These are phyloP conservation scores for Rhizopogon vinicolor DNA, from an alignment of 768 basidiomycete species.

Conservation along the genomic window DNA sequence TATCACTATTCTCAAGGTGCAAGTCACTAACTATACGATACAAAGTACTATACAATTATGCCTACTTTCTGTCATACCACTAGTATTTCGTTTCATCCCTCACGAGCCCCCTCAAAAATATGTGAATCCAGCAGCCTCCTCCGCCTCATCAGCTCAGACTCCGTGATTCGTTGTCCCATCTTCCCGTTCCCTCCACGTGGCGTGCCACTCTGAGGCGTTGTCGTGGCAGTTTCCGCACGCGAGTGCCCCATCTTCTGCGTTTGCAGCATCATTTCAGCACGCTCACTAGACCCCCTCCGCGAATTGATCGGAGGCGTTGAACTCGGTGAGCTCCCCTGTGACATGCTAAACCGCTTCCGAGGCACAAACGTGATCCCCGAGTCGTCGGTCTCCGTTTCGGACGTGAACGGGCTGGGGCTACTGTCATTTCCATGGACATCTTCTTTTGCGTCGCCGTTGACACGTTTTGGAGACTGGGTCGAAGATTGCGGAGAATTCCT, in stretches of 20 bases:
- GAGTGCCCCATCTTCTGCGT: background rate
- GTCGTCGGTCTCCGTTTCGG: slow-evolving; percentile 68
- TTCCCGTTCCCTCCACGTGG: slow-evolving; percentile 30
- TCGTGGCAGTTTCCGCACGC: background rate
- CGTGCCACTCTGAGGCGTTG: slow-evolving; percentile 20
- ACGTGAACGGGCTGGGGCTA: slow-evolving; percentile 29
- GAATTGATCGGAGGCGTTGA: slow-evolving; percentile 21
- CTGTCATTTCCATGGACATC: slow-evolving; percentile 8
- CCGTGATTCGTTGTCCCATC: slow-evolving; percentile 68
- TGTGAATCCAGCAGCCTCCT: slow-evolving; percentile 74
- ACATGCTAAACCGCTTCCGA: slow-evolving; percentile 35
- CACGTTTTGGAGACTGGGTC: slow-evolving; percentile 19
- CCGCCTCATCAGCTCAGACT: slow-evolving; percentile 73
- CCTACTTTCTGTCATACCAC: too few relatives aligned
- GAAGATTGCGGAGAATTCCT: slow-evolving; percentile 16
- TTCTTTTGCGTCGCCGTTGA: background rate
- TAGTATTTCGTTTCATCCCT: too few relatives aligned
- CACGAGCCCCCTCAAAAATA: slow-evolving; percentile 37
- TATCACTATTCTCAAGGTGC: too few relatives aligned
- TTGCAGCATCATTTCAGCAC: slow-evolving; percentile 12
- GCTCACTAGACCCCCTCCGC: slow-evolving; percentile 17
- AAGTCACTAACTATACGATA: too few relatives aligned
- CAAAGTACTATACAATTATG: too few relatives aligned
- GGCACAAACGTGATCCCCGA: slow-evolving; percentile 68
- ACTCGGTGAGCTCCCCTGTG: slow-evolving; percentile 8